Evolutionary conservation across 306 rosid genomes (phyloP), one percentile per base, ranked within the genome.

Genomic region (Hippophae rhamnoides): DNA sequence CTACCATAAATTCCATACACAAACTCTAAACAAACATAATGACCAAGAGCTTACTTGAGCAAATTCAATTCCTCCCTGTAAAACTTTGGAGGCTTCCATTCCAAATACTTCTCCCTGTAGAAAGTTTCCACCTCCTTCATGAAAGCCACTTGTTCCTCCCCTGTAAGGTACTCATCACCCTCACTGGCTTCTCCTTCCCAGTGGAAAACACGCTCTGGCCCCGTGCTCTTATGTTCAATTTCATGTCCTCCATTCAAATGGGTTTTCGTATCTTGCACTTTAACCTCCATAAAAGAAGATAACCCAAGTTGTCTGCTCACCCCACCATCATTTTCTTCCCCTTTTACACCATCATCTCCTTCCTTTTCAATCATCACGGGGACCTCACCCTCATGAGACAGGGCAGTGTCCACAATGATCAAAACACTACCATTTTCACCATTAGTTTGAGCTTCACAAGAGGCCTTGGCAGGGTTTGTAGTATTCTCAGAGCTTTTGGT

Each of bases 1-100:
- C 13, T 9, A 12, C 41, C 10, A 60, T 52, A 38, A 13, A 56
- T 60, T 66, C 49, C 25, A 57, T 38, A 48, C 41, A 56, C 61
- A 60, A 53, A 70, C 81, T 75, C 65, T 26, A 40, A 45, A 57
- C 27, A 59, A 47, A 12, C 23, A 56, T 45, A 47, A 56, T 55
- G 54, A 65, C 47, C 43, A 47, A 52, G 52, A 65, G 46, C 25
- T 57, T 66, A 85, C 93, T 85, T 85, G 41, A 85, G 93, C 78
- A 86, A 79, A 68, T 85, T 85, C 60, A 85, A 73, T 58, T 79
- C 80, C 79, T 79, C 93, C 69, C 81, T 86, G 69, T 85, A 85
- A 67, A 85, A 85, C 72, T 85, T 85, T 9, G 93, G 89, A 66
- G 84, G 78, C 65, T 85, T 85, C 77, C 82, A 85, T 63, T 85